These are phyloP conservation scores for Ajuga reptans DNA, from an alignment of 305 asterid species.

Conservation along the genomic window DNA sequence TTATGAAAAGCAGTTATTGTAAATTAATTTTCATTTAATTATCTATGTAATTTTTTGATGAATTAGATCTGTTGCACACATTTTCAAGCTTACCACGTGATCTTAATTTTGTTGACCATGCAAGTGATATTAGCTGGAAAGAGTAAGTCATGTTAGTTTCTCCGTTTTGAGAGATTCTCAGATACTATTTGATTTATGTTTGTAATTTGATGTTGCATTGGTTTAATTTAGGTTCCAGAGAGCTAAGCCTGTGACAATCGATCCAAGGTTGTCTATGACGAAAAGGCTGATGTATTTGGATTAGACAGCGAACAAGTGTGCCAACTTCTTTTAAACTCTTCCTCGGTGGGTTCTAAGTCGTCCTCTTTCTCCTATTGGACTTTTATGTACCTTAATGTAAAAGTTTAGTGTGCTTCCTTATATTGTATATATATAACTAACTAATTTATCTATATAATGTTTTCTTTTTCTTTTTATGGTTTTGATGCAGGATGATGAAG, in stretches of 20 bases:
- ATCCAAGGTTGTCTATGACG: constrained; percentile 77
- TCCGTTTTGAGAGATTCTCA: not conserved
- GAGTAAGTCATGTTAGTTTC: constrained; percentile 46
- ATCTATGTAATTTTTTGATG: constrained; percentile 11
- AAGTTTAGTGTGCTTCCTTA: too few species aligned
- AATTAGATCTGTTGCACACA: constrained; percentile 65
- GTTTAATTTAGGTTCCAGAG: constrained; percentile 52
- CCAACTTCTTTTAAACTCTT: constrained; percentile 82
- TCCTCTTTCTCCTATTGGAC: too few species aligned
- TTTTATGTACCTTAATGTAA: too few species aligned
- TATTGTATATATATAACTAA: too few species aligned
- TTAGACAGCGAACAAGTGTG: constrained; percentile 79
- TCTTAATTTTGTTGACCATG: constrained; percentile 78
- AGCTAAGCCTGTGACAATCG: constrained; percentile 77
- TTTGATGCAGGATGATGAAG: too few species aligned
- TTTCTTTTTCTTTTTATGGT: too few species aligned
- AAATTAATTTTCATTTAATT: constrained; percentile 5
- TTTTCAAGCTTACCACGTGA: constrained; percentile 70
- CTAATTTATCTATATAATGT: too few species aligned
- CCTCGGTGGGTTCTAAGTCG: constrained; percentile 48
- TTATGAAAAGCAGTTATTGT: not conserved
- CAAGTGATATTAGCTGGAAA: constrained; percentile 80
- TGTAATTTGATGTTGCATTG: not conserved
- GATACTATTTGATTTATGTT: not conserved
- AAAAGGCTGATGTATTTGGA: constrained; percentile 79